A percentile compares a stretch with the other conserved stretches of the same genome.
Evolutionary conservation across 805 yeast genomes (phyloP).

Genomic region (Sugiyamaella qingdaonensis): DNA sequence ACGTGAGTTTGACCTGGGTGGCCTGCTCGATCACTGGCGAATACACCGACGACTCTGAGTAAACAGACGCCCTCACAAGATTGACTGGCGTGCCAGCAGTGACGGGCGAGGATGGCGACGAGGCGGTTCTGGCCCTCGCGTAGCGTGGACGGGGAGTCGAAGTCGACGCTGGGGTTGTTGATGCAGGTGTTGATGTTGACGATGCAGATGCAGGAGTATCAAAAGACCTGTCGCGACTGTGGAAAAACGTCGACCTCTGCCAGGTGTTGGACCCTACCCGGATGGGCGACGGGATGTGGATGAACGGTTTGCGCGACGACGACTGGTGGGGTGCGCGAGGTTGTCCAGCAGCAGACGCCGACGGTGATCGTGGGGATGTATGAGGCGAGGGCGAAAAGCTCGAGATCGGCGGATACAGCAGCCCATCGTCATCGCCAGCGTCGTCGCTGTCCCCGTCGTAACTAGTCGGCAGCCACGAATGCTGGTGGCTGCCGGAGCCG

Average conservation of each 20-base stretch:
- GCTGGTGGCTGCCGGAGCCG: no score
- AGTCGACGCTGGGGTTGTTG: background rate
- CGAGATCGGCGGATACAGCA: no score
- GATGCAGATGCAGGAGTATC: background rate
- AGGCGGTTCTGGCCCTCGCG: background rate
- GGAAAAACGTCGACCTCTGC: background rate
- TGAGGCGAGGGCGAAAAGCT: no score
- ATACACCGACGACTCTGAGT: slow-evolving; percentile 17
- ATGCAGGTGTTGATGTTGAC: background rate
- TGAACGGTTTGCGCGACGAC: no score
- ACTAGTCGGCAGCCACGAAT: no score
- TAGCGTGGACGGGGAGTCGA: background rate
- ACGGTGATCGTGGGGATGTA: no score
- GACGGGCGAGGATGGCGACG: background rate
- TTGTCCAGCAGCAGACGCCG: no score
- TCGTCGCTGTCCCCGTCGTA: no score
- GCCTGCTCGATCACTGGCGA: slow-evolving; percentile 24
- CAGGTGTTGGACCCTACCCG: no score
- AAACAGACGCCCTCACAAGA: slow-evolving; percentile 12
- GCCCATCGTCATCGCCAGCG: no score
- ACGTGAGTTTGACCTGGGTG: slow-evolving; percentile 16
- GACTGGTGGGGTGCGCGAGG: no score
- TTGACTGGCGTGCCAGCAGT: background rate
- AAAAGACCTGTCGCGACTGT: background rate
- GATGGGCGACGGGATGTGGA: no score